A percentile compares a stretch with the other conserved stretches of the same genome.
Conservation (phyloP, 2,329 filamentous ascomycete genomes). For the Alternaria postmessia region DNA sequence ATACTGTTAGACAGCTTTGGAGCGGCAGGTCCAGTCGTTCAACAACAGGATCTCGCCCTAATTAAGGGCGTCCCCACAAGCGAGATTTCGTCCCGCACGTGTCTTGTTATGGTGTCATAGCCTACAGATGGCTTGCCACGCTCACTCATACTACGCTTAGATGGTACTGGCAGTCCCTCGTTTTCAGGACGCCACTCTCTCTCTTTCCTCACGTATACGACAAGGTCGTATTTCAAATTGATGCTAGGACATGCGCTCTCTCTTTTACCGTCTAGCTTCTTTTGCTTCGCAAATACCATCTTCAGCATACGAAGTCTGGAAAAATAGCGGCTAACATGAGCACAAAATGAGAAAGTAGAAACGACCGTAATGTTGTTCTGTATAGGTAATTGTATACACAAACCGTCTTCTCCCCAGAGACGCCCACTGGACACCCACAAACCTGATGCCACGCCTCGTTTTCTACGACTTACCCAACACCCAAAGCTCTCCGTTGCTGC, state of each 20-base stretch:
- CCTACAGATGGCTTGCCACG: neutral
- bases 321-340: neutral
- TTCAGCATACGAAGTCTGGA: neutral
- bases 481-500: conserved; percentile 42
- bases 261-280: no score
- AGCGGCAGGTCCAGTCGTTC: conserved; percentile 1
- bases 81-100: neutral
- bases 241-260: neutral
- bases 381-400: neutral
- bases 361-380: neutral
- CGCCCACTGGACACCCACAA: neutral
- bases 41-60: conserved; percentile 2
- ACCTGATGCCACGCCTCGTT: neutral
- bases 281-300: no score
- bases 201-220: neutral
- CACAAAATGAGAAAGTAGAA: neutral
- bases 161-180: neutral
- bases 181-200: neutral
- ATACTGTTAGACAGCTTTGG: conserved; percentile 2
- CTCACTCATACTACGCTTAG: neutral
- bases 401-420: neutral
- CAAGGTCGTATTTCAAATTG: neutral
- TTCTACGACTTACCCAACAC: conserved; percentile 41
- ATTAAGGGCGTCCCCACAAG: neutral
- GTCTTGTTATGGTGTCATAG: neutral